Percentiles rank a stretch among this genome's conserved stretches.
phyloP scores from a whole-genome alignment of 495 filamentous ascomycete genomes.

The Aspergillus panamensis region DNA sequence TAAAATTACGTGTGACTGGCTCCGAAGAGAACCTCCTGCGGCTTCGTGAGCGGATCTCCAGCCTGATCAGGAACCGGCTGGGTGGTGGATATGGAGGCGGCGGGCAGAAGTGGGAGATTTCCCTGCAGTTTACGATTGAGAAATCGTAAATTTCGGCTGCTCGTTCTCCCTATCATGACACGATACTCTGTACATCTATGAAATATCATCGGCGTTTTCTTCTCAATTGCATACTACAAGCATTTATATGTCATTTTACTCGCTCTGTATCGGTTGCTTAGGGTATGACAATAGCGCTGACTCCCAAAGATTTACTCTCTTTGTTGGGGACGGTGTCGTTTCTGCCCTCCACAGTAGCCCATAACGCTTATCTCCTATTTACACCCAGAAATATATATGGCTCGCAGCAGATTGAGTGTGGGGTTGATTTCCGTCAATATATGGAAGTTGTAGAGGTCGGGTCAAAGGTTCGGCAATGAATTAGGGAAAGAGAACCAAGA shows the following conservation, averaged over 20 bases:
- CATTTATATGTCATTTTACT: background rate
- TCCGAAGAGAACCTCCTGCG: constrained; percentile 64
- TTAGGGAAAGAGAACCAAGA: too few relatives aligned
- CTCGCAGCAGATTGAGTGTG: too few relatives aligned
- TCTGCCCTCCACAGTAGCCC: too few relatives aligned
- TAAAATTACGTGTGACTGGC: constrained; percentile 70
- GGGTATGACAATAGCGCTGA: too few relatives aligned
- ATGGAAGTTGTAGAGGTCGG: too few relatives aligned
- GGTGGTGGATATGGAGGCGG: constrained; percentile 85
- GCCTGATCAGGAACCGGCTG: constrained; percentile 77
- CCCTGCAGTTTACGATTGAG: constrained; percentile 47
- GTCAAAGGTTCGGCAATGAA: too few relatives aligned
- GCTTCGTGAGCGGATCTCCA: constrained; percentile 68
- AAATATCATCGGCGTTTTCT: background rate
- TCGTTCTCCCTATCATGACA: background rate
- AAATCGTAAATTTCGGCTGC: constrained; percentile 21
- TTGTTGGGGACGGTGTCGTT: too few relatives aligned
- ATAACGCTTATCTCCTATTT: too few relatives aligned
- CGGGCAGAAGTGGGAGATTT: constrained; percentile 85
- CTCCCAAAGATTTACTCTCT: too few relatives aligned
- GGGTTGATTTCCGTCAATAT: too few relatives aligned
- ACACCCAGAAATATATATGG: too few relatives aligned
- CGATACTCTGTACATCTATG: background rate
- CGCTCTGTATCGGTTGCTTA: background rate
- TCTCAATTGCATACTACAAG: background rate